phyloP scores from a whole-genome alignment of 257 asterid genomes.

The Solanum ossicruentum region DNA sequence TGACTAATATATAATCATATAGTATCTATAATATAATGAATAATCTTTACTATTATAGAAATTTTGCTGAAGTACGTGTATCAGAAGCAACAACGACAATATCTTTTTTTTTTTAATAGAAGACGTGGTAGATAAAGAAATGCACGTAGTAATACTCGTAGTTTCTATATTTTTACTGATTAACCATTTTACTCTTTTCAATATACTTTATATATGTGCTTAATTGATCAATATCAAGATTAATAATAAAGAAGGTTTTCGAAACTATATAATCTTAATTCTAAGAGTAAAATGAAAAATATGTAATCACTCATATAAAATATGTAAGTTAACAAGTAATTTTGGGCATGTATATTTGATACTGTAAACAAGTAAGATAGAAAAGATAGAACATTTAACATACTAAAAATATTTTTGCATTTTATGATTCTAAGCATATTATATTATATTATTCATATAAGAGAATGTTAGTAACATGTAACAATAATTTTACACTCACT shows the following conservation, averaged over 20 bases:
- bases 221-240: background rate
- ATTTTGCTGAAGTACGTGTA: background rate
- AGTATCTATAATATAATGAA: background rate
- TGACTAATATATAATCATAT: background rate
- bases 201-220: background rate
- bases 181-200: too few relatives aligned
- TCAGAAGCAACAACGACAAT: background rate
- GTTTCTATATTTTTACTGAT: too few relatives aligned
- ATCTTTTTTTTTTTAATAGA: too few relatives aligned
- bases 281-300: background rate
- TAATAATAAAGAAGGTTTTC: background rate
- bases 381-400: background rate
- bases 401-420: background rate
- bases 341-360: background rate
- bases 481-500: background rate
- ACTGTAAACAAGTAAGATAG: background rate
- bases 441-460: background rate
- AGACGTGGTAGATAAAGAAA: background rate
- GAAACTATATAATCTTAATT: background rate
- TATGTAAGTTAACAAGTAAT: background rate
- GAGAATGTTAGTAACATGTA: background rate
- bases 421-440: background rate
- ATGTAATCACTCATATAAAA: background rate
- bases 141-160: background rate
- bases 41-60: too few relatives aligned